A percentile compares a stretch with the other conserved stretches of the same genome.
These are phyloP conservation scores for Phlyctochytrium arcticum DNA, from an alignment of 192 early-diverging fungal species.

Conservation along the genomic window DNA sequence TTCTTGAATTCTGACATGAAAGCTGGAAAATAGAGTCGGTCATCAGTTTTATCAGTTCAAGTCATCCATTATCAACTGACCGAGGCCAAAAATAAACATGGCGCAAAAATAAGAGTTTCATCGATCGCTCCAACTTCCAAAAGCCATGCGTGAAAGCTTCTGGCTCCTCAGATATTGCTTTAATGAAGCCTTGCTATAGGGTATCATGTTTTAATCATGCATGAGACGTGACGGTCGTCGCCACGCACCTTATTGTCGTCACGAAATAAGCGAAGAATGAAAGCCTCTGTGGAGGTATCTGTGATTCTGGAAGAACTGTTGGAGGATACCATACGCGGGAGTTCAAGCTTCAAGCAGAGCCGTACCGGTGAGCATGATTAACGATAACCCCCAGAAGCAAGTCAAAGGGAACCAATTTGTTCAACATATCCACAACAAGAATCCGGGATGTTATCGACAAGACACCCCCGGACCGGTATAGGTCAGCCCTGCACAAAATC, in stretches of 20 bases:
- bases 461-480: slow-evolving; percentile 81
- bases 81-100: slow-evolving; percentile 88
- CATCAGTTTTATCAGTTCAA: too few species aligned
- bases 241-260: slow-evolving; percentile 63
- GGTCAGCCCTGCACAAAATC: slow-evolving; percentile 25
- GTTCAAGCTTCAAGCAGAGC: not conserved
- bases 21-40: slow-evolving; percentile 51
- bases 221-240: slow-evolving; percentile 29
- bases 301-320: slow-evolving; percentile 43
- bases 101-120: slow-evolving; percentile 75
- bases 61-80: too few species aligned
- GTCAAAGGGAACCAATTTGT: slow-evolving; percentile 66
- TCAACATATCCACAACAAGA: slow-evolving; percentile 85
- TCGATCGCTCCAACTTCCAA: slow-evolving; percentile 79
- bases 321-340: not conserved
- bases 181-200: slow-evolving; percentile 73
- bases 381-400: slow-evolving; percentile 81
- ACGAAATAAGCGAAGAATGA: slow-evolving; percentile 78
- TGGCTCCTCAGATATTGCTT: slow-evolving; percentile 87
- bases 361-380: slow-evolving; percentile 76
- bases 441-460: slow-evolving; percentile 82
- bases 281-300: slow-evolving; percentile 80
- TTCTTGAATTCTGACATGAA: slow-evolving; percentile 59
- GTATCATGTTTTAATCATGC: slow-evolving; percentile 90
- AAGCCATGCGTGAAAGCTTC: slow-evolving; percentile 77